Evolutionary conservation across 2,329 filamentous ascomycete species (phyloP).

Genomic region (Nemania sp.): DNA sequence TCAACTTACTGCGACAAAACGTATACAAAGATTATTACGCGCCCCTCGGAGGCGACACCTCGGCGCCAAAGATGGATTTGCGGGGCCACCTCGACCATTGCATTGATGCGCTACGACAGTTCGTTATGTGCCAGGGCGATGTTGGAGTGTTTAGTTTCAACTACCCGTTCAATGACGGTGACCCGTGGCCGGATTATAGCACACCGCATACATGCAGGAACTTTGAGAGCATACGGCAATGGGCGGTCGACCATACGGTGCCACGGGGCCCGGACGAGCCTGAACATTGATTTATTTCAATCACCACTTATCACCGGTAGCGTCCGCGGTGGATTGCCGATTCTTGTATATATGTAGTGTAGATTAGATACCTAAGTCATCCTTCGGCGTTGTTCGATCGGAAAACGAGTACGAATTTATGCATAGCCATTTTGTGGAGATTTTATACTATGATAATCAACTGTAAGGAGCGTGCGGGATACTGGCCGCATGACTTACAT

Average conservation of each 20-base stretch:
- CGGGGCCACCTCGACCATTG: slow-evolving; percentile 65
- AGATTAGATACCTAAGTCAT: neutral
- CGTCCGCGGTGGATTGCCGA: neutral
- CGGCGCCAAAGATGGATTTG: slow-evolving; percentile 57
- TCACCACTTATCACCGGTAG: slow-evolving; percentile 8
- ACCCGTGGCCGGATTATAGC: slow-evolving; percentile 67
- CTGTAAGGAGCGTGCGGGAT: neutral
- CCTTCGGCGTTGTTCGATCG: neutral
- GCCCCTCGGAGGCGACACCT: slow-evolving; percentile 61
- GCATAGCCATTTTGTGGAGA: neutral
- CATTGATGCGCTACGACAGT: slow-evolving; percentile 64
- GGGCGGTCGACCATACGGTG: slow-evolving; percentile 65
- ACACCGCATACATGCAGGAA: slow-evolving; percentile 66
- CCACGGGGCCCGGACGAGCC: slow-evolving; percentile 49
- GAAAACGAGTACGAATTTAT: neutral
- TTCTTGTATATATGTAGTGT: neutral
- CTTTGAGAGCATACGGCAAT: slow-evolving; percentile 63
- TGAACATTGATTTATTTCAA: slow-evolving; percentile 44
- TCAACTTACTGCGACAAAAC: slow-evolving; percentile 62
- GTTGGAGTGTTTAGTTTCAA: slow-evolving; percentile 67
- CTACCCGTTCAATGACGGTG: slow-evolving; percentile 59
- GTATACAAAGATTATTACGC: slow-evolving; percentile 63
- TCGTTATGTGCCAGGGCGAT: slow-evolving; percentile 67
- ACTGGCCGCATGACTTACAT: neutral
- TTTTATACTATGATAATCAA: too few relatives aligned